Conservation (phyloP, 345 rosid species). For the Balakata baccata region DNA sequence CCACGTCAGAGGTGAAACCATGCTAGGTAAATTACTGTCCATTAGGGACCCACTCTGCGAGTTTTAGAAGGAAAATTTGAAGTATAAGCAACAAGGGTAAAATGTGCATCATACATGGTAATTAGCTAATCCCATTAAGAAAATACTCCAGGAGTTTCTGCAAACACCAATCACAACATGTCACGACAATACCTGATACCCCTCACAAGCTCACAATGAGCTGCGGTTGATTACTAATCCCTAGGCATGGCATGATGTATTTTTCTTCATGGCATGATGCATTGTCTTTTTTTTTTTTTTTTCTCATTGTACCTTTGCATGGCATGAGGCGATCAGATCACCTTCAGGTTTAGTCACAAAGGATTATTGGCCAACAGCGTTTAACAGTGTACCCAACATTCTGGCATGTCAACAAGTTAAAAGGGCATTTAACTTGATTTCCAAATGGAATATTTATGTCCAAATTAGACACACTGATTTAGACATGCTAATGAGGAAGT, state of each 20-base stretch:
- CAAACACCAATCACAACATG: neutral
- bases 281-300: neutral
- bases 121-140: slow-evolving; percentile 4
- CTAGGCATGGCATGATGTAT: neutral
- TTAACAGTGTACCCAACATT: too few relatives aligned
- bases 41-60: slow-evolving; percentile 58
- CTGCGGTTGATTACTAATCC: neutral
- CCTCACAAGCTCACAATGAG: neutral
- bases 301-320: neutral
- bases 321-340: neutral
- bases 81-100: slow-evolving; percentile 4
- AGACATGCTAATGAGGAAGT: neutral
- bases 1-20: slow-evolving; percentile 63
- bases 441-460: slow-evolving; percentile 12
- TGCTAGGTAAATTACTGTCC: slow-evolving; percentile 57
- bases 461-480: slow-evolving; percentile 17
- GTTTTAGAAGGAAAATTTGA: slow-evolving; percentile 1
- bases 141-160: neutral
- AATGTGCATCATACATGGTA: neutral
- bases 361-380: neutral
- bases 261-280: neutral
- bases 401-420: neutral
- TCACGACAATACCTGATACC: neutral
- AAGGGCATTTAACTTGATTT: neutral
- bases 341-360: neutral